Conservation (phyloP, 2,329 filamentous ascomycete genomes). For the Exophiala spinifera region DNA sequence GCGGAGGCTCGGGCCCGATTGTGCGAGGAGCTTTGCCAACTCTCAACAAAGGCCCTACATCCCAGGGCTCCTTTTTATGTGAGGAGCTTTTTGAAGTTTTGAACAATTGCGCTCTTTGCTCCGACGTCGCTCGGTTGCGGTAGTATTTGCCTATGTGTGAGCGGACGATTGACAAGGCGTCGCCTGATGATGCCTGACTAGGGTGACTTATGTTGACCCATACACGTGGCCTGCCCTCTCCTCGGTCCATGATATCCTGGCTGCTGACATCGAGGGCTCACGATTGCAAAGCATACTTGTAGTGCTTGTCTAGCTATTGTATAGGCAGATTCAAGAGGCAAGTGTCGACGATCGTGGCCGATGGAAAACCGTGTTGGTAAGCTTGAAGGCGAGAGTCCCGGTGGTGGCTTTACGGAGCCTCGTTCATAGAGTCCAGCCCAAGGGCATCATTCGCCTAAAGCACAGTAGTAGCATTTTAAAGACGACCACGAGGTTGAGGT, state of each 20-base stretch:
- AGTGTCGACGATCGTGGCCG: too few relatives aligned
- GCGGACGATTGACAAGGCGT: neutral
- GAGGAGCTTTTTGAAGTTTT: neutral
- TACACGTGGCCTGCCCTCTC: neutral
- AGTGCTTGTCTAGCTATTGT: too few relatives aligned
- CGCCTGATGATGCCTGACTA: neutral
- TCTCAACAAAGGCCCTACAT: neutral
- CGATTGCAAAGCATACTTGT: too few relatives aligned
- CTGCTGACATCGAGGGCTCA: neutral
- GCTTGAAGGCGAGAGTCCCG: too few relatives aligned
- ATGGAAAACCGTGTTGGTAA: too few relatives aligned
- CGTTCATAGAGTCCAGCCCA: too few relatives aligned
- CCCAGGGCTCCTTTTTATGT: neutral
- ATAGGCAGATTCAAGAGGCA: too few relatives aligned
- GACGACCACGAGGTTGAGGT: too few relatives aligned
- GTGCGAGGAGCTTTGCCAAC: neutral
- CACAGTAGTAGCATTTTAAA: too few relatives aligned
- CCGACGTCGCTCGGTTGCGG: neutral
- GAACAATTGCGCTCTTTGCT: neutral
- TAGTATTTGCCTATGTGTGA: neutral
- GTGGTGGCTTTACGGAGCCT: too few relatives aligned
- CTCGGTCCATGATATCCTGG: neutral
- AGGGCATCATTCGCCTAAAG: too few relatives aligned
- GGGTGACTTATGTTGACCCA: neutral
- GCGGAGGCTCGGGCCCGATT: neutral